Evolutionary conservation across 1,284 basidiomycete species (phyloP), one percentile per base, ranked within the genome.

Genomic region (Psilocybe mexicana): DNA sequence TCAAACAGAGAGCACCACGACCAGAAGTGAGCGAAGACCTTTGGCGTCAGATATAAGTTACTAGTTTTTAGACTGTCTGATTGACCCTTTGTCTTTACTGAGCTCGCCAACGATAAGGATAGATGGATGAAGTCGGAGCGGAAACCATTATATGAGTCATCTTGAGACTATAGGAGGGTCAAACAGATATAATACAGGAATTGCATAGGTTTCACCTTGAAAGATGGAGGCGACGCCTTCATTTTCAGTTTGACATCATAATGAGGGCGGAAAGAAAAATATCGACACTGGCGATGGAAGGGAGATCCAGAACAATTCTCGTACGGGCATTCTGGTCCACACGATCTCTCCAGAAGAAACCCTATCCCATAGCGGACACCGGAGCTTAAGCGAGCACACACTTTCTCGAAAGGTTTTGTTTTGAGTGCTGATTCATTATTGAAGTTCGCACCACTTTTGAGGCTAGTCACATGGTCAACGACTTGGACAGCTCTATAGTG

Each of bases 111-210:
- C 0, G 95, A 98, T 47, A 96, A 80, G 0, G 94, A 95, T 55
- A 97, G 84, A 74, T 99, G 96, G 58, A 98, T 88, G 71, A 94
- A 97, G 73, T 98, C 90, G 6, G 95, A 97, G 35, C 96, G 87
- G 76, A 98, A 98, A 1, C 85, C 91, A 58, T 85, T 84, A 72
- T 87, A 98, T 0, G 95, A 96, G 74, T 99, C 96, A 40, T 80
- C 73, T 24, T 68, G 60, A 26, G 73, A 75, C 86, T 86, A 58
- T 0, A 42, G 18, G 6, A 52, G 1, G 52, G 6, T 26, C 33
- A 8, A 51, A 8, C 25, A 35, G 24, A 35, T 47, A 30, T 1
- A 36, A 43, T 30, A 2, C 40, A 6, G 28, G n/a, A 38, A n/a
- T 43, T n/a, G 14, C 30, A 52, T 24, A 23, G 18, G 40, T 18